A percentile compares a stretch with the other conserved stretches of the same genome.
These are phyloP conservation scores for Arachnomyces sp. DNA, from an alignment of 2,329 filamentous ascomycete genomes.

Conservation along the genomic window DNA sequence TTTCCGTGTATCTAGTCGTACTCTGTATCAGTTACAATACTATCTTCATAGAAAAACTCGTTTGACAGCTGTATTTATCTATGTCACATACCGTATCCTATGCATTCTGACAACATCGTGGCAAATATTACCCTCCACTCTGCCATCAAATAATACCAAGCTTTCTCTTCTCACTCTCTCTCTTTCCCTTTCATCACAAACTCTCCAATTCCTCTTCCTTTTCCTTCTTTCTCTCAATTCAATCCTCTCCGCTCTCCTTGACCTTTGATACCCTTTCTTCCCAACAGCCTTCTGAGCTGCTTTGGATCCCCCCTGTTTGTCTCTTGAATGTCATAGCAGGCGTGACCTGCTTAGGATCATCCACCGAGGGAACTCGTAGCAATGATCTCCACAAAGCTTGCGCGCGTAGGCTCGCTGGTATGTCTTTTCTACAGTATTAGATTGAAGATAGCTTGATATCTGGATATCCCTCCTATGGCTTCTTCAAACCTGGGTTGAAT, in stretches of 20 bases:
- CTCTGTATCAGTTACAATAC: no score
- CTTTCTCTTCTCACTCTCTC: slow-evolving; percentile 25
- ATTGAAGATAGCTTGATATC: background rate
- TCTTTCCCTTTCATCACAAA: slow-evolving; percentile 20
- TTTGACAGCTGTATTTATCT: background rate
- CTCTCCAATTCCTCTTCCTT: slow-evolving; percentile 29
- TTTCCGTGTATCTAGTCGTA: no score
- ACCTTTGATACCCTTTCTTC: no score
- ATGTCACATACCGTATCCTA: slow-evolving; percentile 1
- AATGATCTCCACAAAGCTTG: slow-evolving; percentile 41
- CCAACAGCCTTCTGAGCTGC: slow-evolving; percentile 24
- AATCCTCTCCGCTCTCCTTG: slow-evolving; percentile 29
- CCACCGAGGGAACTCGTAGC: slow-evolving; percentile 33
- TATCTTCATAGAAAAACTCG: no score
- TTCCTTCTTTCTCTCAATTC: slow-evolving; percentile 24
- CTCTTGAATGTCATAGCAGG: slow-evolving; percentile 15
- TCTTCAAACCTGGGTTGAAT: background rate
- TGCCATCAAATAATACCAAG: slow-evolving; percentile 32
- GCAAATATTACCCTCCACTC: slow-evolving; percentile 10
- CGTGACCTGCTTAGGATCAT: slow-evolving; percentile 20
- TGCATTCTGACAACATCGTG: no score
- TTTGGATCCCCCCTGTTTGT: slow-evolving; percentile 16
- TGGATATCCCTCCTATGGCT: no score
- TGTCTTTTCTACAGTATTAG: slow-evolving; percentile 15
- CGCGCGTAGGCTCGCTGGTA: slow-evolving; percentile 42